Percentiles rank a stretch among this genome's conserved stretches.
These are phyloP conservation scores for Pyrus betulifolia DNA, from an alignment of 306 rosid genomes.

Conservation along the genomic window DNA sequence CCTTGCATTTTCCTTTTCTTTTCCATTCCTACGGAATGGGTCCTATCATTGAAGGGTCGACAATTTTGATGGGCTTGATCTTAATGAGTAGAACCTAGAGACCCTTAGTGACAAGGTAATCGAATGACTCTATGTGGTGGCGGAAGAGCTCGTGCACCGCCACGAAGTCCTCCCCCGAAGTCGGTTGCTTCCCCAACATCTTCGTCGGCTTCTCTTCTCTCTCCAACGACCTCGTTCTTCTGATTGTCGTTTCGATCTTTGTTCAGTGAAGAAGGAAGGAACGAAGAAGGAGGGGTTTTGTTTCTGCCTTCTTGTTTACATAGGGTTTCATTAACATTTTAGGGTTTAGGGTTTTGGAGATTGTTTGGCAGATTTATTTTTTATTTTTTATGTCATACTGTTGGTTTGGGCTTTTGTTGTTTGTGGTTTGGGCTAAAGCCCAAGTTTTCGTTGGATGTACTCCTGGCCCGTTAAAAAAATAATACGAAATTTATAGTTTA, in stretches of 20 bases:
- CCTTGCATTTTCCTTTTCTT: no score
- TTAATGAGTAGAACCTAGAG: constrained; percentile 34
- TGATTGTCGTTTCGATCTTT: neutral
- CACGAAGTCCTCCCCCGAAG: constrained; percentile 10
- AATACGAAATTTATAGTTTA: no score
- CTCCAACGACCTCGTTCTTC: neutral
- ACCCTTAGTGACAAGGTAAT: constrained; percentile 51
- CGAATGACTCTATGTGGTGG: constrained; percentile 79
- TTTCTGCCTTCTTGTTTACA: neutral
- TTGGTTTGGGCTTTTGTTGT: no score
- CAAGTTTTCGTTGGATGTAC: no score
- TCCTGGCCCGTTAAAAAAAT: no score
- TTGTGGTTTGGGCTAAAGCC: no score
- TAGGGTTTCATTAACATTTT: no score
- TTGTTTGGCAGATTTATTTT: no score
- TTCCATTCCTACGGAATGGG: no score
- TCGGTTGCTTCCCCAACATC: neutral
- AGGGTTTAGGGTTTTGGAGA: no score
- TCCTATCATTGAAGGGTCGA: constrained; percentile 18
- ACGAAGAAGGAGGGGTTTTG: neutral
- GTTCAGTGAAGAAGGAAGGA: neutral
- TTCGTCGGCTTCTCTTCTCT: neutral
- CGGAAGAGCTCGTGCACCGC: constrained; percentile 51
- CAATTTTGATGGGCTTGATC: constrained; percentile 41
- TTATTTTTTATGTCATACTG: no score